Evolutionary conservation across 2,329 filamentous ascomycete genomes (phyloP).

Genomic region (Pestalotiopsis sp.): DNA sequence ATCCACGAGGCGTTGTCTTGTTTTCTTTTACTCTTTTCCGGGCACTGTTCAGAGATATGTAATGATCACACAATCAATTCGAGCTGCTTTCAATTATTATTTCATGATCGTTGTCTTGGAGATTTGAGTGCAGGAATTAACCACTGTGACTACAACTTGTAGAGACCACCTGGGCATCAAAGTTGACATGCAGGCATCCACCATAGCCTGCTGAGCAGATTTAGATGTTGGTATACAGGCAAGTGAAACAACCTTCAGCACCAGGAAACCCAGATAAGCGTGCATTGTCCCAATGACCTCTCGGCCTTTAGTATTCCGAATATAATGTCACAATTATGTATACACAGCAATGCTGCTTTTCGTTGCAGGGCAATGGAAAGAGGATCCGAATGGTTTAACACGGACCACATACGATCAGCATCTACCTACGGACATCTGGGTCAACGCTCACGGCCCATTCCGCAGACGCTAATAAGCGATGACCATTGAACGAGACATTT

Average conservation of each 20-base stretch:
- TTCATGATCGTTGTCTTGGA: not conserved
- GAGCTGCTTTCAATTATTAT: not conserved
- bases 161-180: too few species aligned
- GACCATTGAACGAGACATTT: too few species aligned
- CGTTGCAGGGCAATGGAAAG: not conserved
- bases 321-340: not conserved
- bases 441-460: too few species aligned
- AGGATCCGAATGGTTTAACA: not conserved
- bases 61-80: not conserved
- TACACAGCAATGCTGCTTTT: not conserved
- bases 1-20: not conserved
- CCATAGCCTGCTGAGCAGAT: too few species aligned
- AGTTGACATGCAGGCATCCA: too few species aligned
- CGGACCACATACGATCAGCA: not conserved
- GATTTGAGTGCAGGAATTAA: not conserved
- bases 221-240: too few species aligned
- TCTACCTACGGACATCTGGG: too few species aligned
- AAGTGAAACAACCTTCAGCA: too few species aligned
- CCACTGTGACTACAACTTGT: not conserved
- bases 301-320: too few species aligned
- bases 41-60: not conserved
- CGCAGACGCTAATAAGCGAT: too few species aligned
- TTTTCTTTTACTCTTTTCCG: not conserved
- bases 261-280: too few species aligned
- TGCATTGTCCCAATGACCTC: too few species aligned